Conservation (phyloP, 371 early-diverging fungal genomes). For the Mortierella sp. region DNA sequence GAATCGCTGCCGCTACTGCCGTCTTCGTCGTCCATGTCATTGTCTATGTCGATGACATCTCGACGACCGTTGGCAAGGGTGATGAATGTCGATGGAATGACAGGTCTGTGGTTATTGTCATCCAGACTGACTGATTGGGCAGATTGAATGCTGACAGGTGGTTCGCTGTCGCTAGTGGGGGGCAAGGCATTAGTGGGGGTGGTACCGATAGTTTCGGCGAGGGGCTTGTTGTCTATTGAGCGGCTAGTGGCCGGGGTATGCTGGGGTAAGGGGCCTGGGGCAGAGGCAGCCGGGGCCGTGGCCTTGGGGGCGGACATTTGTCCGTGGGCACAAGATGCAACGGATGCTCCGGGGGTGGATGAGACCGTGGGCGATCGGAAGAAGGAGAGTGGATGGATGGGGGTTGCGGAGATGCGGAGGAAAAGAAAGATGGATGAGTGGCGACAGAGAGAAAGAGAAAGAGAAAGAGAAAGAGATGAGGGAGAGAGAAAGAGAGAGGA, state of each 20-base stretch:
- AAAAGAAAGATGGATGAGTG: conserved; percentile 2
- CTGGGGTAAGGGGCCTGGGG: neutral
- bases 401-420: neutral
- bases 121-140: neutral
- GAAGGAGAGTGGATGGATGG: neutral
- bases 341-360: neutral
- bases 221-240: neutral
- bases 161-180: conserved; percentile 2
- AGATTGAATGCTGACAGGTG: neutral
- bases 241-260: neutral
- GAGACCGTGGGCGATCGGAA: neutral
- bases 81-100: conserved; percentile 36
- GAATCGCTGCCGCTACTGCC: neutral
- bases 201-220: neutral
- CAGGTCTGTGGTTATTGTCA: neutral
- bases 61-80: conserved; percentile 5
- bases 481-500: too few relatives aligned
- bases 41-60: neutral
- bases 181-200: conserved; percentile 3
- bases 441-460: neutral
- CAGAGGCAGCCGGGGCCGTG: neutral
- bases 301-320: too few relatives aligned
- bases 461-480: conserved; percentile 4
- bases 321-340: neutral
- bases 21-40: conserved; percentile 20